phyloP scores from a whole-genome alignment of 163 green algal species.

The Chlorella variabilis region DNA sequence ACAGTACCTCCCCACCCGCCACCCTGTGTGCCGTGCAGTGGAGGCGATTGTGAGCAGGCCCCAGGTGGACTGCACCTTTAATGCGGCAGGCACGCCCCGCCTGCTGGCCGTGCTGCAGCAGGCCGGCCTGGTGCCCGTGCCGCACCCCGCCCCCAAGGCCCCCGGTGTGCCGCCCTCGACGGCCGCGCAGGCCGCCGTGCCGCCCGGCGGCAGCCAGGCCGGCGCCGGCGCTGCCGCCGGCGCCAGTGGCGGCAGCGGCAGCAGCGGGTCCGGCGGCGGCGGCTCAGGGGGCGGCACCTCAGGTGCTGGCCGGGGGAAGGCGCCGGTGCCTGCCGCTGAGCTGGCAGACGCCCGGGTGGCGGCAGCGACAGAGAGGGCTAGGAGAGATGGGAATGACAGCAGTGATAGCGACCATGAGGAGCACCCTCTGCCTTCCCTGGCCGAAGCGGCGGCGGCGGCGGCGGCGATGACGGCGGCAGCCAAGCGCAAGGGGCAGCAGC shows the following conservation, averaged over 20 bases:
- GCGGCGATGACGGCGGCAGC: neutral
- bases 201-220: too few relatives aligned
- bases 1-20: neutral
- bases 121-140: neutral
- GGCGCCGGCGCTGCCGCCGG: neutral
- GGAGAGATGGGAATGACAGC: neutral
- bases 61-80: conserved; percentile 28
- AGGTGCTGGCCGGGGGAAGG: too few relatives aligned
- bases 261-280: neutral
- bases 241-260: neutral
- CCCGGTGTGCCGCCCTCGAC: too few relatives aligned
- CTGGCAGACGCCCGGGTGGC: neutral
- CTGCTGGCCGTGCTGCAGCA: conserved; percentile 22
- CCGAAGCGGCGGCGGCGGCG: conserved; percentile 1
- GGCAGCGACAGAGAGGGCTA: neutral
- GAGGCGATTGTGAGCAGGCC: conserved; percentile 22
- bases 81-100: neutral
- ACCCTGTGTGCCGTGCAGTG: neutral
- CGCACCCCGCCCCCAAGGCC: neutral
- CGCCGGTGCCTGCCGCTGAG: neutral
- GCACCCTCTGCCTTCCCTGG: neutral
- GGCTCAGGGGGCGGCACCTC: neutral
- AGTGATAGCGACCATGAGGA: conserved; percentile 2
- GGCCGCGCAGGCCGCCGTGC: neutral
- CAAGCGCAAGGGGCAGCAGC: neutral